phyloP scores from a whole-genome alignment of 139 green algal genomes.

The Axilococcus clingmanii region DNA sequence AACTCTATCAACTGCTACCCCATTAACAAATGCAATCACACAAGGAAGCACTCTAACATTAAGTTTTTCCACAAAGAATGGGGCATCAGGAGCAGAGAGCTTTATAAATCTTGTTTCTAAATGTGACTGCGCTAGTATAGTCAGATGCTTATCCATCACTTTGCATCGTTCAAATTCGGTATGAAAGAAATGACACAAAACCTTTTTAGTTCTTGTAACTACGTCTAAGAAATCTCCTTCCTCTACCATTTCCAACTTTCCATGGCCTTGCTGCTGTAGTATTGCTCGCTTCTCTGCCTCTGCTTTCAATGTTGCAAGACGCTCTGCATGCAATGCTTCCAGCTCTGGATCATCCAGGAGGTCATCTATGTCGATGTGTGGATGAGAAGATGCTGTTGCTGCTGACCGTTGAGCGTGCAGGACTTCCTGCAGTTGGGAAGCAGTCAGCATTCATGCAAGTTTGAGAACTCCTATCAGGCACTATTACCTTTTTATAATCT shows the following conservation, averaged over 20 bases:
- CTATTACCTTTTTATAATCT: constrained; percentile 70
- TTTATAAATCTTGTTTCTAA: constrained; percentile 92
- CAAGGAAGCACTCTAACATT: constrained; percentile 80
- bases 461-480: neutral
- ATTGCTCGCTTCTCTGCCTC: constrained; percentile 66
- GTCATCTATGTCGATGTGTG: constrained; percentile 53
- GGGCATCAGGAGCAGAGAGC: constrained; percentile 63
- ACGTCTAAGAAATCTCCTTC: constrained; percentile 87
- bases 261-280: constrained; percentile 76
- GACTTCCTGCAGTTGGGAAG: constrained; percentile 23
- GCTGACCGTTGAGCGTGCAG: constrained; percentile 23
- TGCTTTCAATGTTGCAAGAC: constrained; percentile 58
- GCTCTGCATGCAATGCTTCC: constrained; percentile 51
- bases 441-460: neutral
- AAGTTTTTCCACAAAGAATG: constrained; percentile 94
- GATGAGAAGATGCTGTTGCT: constrained; percentile 4
- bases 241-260: constrained; percentile 50
- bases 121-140: constrained; percentile 54
- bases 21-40: constrained; percentile 68
- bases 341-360: constrained; percentile 63
- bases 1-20: constrained; percentile 61
- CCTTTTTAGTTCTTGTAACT: constrained; percentile 67
- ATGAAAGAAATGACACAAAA: constrained; percentile 92
- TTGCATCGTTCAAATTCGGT: constrained; percentile 93
- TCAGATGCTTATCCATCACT: constrained; percentile 91